These are phyloP conservation scores for Aspergillus unguis DNA, from an alignment of 2,329 filamentous ascomycete genomes.

Conservation along the genomic window DNA sequence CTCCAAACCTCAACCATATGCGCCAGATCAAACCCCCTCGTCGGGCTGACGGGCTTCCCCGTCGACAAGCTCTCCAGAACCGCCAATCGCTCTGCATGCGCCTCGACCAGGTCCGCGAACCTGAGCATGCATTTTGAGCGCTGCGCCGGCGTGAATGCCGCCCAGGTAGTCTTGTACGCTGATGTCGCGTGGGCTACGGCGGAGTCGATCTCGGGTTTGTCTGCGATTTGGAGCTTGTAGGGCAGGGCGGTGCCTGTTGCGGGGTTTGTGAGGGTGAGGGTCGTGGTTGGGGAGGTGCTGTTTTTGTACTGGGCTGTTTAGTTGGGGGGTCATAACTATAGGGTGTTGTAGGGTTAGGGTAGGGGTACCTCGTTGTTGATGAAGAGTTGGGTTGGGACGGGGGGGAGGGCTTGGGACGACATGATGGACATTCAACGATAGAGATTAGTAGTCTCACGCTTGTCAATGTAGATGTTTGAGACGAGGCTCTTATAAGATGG, in stretches of 20 bases:
- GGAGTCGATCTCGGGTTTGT: slow-evolving; percentile 40
- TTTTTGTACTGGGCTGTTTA: slow-evolving; percentile 36
- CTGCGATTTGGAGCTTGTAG: slow-evolving; percentile 47
- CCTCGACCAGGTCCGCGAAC: slow-evolving; percentile 15
- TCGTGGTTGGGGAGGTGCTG: slow-evolving; percentile 44
- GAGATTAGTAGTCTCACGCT: too few species aligned
- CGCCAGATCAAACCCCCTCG: slow-evolving; percentile 3
- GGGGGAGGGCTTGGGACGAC: not conserved
- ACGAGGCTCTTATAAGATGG: not conserved
- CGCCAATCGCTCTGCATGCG: slow-evolving; percentile 2
- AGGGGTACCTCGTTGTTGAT: slow-evolving; percentile 51
- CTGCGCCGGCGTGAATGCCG: slow-evolving; percentile 1
- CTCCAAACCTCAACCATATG: slow-evolving; percentile 10
- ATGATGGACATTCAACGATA: not conserved
- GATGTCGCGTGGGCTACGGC: slow-evolving; percentile 46
- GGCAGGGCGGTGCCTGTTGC: slow-evolving; percentile 32
- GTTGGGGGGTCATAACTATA: not conserved
- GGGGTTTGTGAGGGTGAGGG: slow-evolving; percentile 46
- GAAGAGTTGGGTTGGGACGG: slow-evolving; percentile 36
- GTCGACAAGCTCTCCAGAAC: slow-evolving; percentile 5
- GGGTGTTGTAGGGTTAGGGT: not conserved
- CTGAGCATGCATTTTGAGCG: slow-evolving; percentile 10
- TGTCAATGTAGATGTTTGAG: too few species aligned
- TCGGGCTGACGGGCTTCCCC: slow-evolving; percentile 4
- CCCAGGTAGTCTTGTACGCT: slow-evolving; percentile 32